Evolutionary conservation across 768 basidiomycete species (phyloP), one percentile per base, ranked within the genome.

Genomic region (Mrakia gelida): DNA sequence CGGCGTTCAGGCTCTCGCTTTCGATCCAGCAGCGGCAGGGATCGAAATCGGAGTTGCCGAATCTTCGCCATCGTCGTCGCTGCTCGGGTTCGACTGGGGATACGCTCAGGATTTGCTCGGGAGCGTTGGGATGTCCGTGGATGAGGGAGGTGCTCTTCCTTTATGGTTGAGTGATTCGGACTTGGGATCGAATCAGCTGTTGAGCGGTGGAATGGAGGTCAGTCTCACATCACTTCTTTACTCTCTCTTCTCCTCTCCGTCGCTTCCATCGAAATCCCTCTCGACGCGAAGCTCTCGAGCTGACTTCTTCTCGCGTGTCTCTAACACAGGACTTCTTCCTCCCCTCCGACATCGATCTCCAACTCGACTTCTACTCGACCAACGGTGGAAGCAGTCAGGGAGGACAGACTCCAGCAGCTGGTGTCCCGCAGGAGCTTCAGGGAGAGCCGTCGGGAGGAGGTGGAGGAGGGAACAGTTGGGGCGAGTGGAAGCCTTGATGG

Each of bases 171-270:
- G 13, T 5, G 49, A 45, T 30, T 52, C 65, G 62, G 65, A 76
- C 32, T 52, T 65, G 30, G 65, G 75, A 8, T 26, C 77, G 18
- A 76, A 80, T 41, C 63, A 71, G 32, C 34, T 80, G 18, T 62
- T 78, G 34, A 75, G 75, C 34, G 79, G 79, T 21, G 80, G 80
- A 15, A 62, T 81, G 45, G 52, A 80, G 32, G 54, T 65, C 7
- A 77, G 79, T 1, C 45, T 38, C 59, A 0, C n/a, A 3, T 28
- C 49, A 3, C 30, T 52, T 28, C 71, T 16, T 21, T 3, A 10
- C 49, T 23, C 45, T n/a, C 45, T 30, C 26, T 21, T 52, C 2
- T 21, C 18, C 49, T n/a, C n/a, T n/a, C n/a, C n/a, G n/a, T n/a
- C n/a, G n/a, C n/a, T n/a, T n/a, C n/a, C n/a, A n/a, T n/a, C n/a